Percentiles rank a stretch among this genome's conserved stretches.
Conservation (phyloP, 2,329 filamentous ascomycete species). For the Aspergillus nomiae region DNA sequence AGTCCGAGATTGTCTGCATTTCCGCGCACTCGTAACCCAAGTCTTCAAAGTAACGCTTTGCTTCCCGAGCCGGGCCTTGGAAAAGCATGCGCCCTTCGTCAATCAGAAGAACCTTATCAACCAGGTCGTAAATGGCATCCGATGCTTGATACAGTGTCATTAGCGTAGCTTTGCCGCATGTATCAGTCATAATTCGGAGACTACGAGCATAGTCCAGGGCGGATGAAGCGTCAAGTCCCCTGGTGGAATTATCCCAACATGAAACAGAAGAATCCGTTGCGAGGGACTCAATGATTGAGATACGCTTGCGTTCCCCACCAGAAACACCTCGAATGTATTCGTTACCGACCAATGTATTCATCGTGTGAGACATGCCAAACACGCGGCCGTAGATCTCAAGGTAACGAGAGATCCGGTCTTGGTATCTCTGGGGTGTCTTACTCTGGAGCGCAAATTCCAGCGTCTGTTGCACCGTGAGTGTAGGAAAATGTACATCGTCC, state of each 20-base stretch:
- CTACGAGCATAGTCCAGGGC: conserved; percentile 71
- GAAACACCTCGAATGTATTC: conserved; percentile 61
- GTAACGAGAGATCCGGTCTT: conserved; percentile 63
- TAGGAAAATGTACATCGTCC: conserved; percentile 70
- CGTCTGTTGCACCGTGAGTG: conserved; percentile 71
- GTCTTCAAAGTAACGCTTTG: conserved; percentile 63
- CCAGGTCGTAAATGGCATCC: conserved; percentile 65
- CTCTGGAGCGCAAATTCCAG: conserved; percentile 69
- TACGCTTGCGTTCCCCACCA: conserved; percentile 74
- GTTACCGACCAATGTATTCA: conserved; percentile 66
- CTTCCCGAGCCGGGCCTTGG: conserved; percentile 58
- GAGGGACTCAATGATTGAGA: conserved; percentile 72
- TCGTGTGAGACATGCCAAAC: conserved; percentile 72
- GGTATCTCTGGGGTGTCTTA: conserved; percentile 66
- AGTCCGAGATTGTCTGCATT: conserved; percentile 70
- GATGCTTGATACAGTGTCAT: conserved; percentile 70
- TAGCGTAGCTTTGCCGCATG: conserved; percentile 66
- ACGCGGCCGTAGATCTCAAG: conserved; percentile 69
- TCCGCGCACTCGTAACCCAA: conserved; percentile 61
- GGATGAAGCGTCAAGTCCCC: conserved; percentile 72
- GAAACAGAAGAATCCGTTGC: conserved; percentile 69
- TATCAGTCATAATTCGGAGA: conserved; percentile 69
- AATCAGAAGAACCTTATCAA: conserved; percentile 75
- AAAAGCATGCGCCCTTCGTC: conserved; percentile 68
- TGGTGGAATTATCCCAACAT: conserved; percentile 74